Base-by-base conservation (phyloP, 345 rosid genomes). In the Syzygium jambos region DNA sequence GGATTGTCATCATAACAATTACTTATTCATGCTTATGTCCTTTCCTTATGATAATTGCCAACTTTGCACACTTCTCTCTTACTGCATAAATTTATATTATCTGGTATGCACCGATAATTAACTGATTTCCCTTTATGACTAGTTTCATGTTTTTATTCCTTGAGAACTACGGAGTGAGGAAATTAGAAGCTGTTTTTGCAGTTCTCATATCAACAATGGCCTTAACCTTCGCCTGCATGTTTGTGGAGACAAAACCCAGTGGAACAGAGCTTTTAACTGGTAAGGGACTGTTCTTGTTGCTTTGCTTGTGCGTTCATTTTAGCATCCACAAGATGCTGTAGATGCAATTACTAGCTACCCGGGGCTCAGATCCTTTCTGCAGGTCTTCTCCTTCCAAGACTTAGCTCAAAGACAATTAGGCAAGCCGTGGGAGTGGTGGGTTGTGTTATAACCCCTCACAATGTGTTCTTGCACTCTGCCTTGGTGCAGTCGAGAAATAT, bases 371-470 rank as follows among this genome's bases (percentile, higher is more conserved):
- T 90, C n/a, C 51, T 22, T 54, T 30, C 87, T 88, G 87, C 90
- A 97, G 98, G 98, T 87, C 90, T 97, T 87, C 92, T 97, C 90
- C 92, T 97, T 83, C 99, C 98, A 38, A 93, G 96, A 85, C 98
- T 97, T 88, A 85, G 98, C 90, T 97, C 99, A 19, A 95, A 93
- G 89, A 95, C 98, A 4, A 95, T 97, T 89, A 93, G 95, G 52
- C 99, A 97, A 89, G 99, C 98, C 30, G 99, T 96, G 85, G 99
- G 98, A 38, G 96, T 97, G 63, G 98, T 96, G 80, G 99, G 98
- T 84, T 97, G 98, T 89, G 99, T 96, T 52, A 97, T 97, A 88
- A 97, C 93, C 95, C 99, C 99, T 90, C 99, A 96, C 92, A 97
- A 97, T 85, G 97, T 97, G 52, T 97, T 96, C 90, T 93, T 96